phyloP scores from a whole-genome alignment of 768 basidiomycete species.

The Boletellus emodensis region DNA sequence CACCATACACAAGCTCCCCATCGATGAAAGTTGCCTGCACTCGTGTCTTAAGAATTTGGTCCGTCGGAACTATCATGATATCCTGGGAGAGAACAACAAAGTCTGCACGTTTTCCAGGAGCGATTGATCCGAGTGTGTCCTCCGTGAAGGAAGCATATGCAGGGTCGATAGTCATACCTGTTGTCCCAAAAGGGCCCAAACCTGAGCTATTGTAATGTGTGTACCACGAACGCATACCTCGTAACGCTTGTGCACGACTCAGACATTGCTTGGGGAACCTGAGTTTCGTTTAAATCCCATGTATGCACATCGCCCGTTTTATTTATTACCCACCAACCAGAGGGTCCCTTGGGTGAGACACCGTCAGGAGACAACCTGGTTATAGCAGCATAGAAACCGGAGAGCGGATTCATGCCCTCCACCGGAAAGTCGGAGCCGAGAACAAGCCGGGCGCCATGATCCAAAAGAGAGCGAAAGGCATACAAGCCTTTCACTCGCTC shows the following conservation, averaged over 20 bases:
- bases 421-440: too few species aligned
- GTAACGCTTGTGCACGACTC: slow-evolving; percentile 70
- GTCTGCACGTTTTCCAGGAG: slow-evolving; percentile 77
- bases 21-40: slow-evolving; percentile 79
- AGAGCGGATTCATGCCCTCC: too few species aligned
- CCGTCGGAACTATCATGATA: slow-evolving; percentile 62
- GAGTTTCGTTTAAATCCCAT: neutral
- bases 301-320: too few species aligned
- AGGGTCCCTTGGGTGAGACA: too few species aligned
- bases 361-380: too few species aligned
- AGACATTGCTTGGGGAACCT: slow-evolving; percentile 85
- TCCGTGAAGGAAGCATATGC: slow-evolving; percentile 69
- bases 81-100: slow-evolving; percentile 81
- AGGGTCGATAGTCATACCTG: slow-evolving; percentile 84
- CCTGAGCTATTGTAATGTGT: neutral
- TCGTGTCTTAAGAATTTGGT: slow-evolving; percentile 60
- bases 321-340: too few species aligned
- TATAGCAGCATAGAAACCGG: too few species aligned
- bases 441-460: too few species aligned
- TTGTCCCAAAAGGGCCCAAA: neutral
- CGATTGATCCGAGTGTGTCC: slow-evolving; percentile 67
- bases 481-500: too few species aligned
- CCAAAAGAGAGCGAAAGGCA: too few species aligned
- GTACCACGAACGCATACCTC: slow-evolving; percentile 40
- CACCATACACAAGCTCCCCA: slow-evolving; percentile 41